These are phyloP conservation scores for Ceratobasidium sp. DNA, from an alignment of 1,284 basidiomycete genomes.

Conservation along the genomic window DNA sequence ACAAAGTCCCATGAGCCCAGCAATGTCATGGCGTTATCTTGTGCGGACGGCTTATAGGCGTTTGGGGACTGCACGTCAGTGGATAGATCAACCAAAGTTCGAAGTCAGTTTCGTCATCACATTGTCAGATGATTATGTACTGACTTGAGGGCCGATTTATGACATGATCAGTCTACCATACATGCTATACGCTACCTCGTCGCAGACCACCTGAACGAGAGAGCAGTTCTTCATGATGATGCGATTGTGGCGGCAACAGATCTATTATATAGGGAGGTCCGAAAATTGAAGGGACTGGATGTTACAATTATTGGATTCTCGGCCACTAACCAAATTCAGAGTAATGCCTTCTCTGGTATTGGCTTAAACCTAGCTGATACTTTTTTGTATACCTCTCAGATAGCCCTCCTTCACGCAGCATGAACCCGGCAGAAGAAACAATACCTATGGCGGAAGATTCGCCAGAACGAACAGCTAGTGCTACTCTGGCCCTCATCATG, in stretches of 20 bases:
- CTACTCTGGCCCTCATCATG: background rate
- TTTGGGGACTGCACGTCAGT: background rate
- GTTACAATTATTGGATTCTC: background rate
- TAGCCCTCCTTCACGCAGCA: no score
- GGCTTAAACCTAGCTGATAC: background rate
- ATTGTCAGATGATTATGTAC: no score
- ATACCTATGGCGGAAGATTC: background rate
- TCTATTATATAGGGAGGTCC: background rate
- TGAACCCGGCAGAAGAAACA: no score
- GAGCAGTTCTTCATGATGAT: background rate
- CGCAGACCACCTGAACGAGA: background rate
- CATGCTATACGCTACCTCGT: background rate
- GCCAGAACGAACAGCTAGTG: background rate
- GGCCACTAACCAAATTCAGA: background rate
- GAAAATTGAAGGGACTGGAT: background rate
- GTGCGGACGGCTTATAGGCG: no score
- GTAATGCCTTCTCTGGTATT: background rate
- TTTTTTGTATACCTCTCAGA: background rate
- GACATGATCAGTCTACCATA: background rate
- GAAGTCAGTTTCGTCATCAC: background rate
- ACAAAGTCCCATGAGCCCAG: no score
- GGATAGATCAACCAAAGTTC: background rate
- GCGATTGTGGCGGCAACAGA: constrained; percentile 2
- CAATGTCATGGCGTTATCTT: background rate
- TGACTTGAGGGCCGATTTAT: background rate